These are phyloP conservation scores for Kodamaea alishanica DNA, from an alignment of 1,139 yeast species.

Conservation along the genomic window DNA sequence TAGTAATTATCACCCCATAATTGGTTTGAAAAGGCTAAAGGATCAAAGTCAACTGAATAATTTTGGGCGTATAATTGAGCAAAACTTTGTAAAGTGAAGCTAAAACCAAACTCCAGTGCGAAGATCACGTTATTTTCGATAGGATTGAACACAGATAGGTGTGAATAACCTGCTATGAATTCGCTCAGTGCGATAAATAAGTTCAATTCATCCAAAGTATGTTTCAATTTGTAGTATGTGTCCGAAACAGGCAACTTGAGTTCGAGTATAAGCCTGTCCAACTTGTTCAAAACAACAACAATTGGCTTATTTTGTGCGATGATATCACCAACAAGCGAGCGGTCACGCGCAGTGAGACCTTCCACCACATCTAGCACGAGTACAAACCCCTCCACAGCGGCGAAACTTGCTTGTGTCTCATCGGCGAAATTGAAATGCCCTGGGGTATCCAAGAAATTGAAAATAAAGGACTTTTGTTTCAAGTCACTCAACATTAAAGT, in stretches of 20 bases:
- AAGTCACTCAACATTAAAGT: slow-evolving; percentile 58
- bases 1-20: slow-evolving; percentile 80
- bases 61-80: slow-evolving; percentile 47
- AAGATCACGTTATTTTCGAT: slow-evolving; percentile 64
- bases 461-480: slow-evolving; percentile 51
- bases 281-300: slow-evolving; percentile 67
- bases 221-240: slow-evolving; percentile 63
- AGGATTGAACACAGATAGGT: slow-evolving; percentile 52
- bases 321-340: slow-evolving; percentile 46
- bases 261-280: slow-evolving; percentile 80
- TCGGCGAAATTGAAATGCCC: slow-evolving; percentile 86
- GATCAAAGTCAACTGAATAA: slow-evolving; percentile 29
- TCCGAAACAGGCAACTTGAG: slow-evolving; percentile 71
- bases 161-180: slow-evolving; percentile 23
- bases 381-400: slow-evolving; percentile 62
- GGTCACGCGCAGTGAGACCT: slow-evolving; percentile 61
- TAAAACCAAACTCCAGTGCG: slow-evolving; percentile 56
- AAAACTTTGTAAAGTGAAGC: slow-evolving; percentile 67
- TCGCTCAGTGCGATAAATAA: slow-evolving; percentile 37
- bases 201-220: slow-evolving; percentile 64
- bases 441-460: slow-evolving; percentile 79
- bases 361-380: slow-evolving; percentile 83
- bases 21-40: slow-evolving; percentile 43
- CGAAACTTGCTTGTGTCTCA: slow-evolving; percentile 59
- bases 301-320: slow-evolving; percentile 49